Conservation (phyloP, 2,329 filamentous ascomycete species). For the Neonectria neomacrospora region DNA sequence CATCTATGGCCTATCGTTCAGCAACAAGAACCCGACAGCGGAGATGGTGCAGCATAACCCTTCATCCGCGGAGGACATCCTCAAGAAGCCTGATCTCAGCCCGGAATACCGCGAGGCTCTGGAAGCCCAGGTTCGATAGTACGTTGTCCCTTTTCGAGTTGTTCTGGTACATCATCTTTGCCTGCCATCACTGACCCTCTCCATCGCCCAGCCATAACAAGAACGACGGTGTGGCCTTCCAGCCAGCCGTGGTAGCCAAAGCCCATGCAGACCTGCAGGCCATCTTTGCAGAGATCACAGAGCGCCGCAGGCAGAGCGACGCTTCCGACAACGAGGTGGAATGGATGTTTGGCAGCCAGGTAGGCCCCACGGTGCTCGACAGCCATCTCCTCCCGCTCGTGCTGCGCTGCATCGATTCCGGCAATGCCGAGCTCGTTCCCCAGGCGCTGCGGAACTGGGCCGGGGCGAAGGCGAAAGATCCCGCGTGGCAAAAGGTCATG, state of each 20-base stretch:
- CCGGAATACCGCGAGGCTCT: conserved; percentile 16
- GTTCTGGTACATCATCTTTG: not conserved
- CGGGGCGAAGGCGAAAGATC: conserved; percentile 15
- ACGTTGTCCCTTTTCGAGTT: not conserved
- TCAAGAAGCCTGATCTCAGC: conserved; percentile 21
- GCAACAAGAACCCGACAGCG: conserved; percentile 19
- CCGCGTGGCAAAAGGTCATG: conserved; percentile 27
- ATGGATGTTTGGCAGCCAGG: conserved; percentile 22
- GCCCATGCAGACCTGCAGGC: conserved; percentile 4
- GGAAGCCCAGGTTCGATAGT: conserved; percentile 22
- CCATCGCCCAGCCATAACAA: conserved; percentile 15
- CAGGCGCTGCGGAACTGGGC: conserved; percentile 25
- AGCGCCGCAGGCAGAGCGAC: conserved; percentile 21
- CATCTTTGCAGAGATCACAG: conserved; percentile 17
- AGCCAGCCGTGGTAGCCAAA: conserved; percentile 20
- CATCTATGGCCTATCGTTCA: conserved; percentile 23
- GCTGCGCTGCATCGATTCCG: conserved; percentile 26
- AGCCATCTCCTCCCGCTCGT: conserved; percentile 29
- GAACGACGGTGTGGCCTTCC: conserved; percentile 24
- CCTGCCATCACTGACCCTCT: accelerated
- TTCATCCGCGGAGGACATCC: conserved; percentile 19
- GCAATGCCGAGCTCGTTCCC: conserved; percentile 23
- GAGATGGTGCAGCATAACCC: conserved; percentile 25
- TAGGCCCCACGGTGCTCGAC: conserved; percentile 28
- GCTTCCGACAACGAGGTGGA: not conserved